Evolutionary conservation across 768 basidiomycete genomes (phyloP).

Genomic region (Pleurotus citrinopileatus): DNA sequence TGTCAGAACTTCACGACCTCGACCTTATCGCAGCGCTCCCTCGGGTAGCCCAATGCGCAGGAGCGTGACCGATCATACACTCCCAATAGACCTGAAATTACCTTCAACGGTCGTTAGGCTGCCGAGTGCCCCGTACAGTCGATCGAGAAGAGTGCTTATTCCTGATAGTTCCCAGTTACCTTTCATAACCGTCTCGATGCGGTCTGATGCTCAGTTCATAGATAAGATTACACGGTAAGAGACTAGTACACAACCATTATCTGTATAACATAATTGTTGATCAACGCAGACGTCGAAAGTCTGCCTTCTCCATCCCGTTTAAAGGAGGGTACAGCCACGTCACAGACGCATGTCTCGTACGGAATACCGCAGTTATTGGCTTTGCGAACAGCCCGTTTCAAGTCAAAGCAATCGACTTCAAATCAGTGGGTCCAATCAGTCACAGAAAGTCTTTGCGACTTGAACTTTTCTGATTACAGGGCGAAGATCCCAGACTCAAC

Average conservation of each 20-base stretch:
- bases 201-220: slow-evolving; percentile 43
- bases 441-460: background rate
- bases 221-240: slow-evolving; percentile 27
- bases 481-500: slow-evolving; percentile 24
- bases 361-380: slow-evolving; percentile 38
- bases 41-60: background rate
- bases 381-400: slow-evolving; percentile 40
- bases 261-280: slow-evolving; percentile 11
- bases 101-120: slow-evolving; percentile 4
- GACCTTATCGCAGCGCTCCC: no score
- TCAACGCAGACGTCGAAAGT: slow-evolving; percentile 30
- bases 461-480: slow-evolving; percentile 15
- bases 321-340: slow-evolving; percentile 35
- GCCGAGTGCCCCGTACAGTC: slow-evolving; percentile 23
- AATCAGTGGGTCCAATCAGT: background rate
- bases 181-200: slow-evolving; percentile 43
- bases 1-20: no score
- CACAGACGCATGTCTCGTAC: slow-evolving; percentile 42
- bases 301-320: slow-evolving; percentile 35
- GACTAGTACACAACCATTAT: slow-evolving; percentile 9
- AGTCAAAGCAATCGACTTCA: slow-evolving; percentile 23
- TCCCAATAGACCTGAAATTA: background rate
- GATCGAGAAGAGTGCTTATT: slow-evolving; percentile 26
- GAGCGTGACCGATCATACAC: no score
- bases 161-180: slow-evolving; percentile 26